Percentiles rank a stretch among this genome's conserved stretches.
phyloP scores from a whole-genome alignment of 768 basidiomycete species.

The Kwoniella dejecticola region DNA sequence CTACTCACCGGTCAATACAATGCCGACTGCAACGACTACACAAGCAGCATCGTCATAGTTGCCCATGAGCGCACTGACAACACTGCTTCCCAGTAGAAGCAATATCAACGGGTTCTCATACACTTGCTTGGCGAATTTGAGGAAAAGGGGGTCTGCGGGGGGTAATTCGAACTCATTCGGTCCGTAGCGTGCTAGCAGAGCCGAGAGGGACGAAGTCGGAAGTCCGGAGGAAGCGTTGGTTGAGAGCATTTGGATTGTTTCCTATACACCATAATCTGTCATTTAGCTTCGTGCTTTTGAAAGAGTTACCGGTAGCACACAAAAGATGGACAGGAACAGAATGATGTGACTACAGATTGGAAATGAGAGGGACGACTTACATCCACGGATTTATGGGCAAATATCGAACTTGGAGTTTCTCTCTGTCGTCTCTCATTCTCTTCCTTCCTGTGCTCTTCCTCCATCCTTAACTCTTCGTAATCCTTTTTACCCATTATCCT shows the following conservation, averaged over 20 bases:
- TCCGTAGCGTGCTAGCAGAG: slow-evolving; percentile 69
- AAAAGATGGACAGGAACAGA: too few relatives aligned
- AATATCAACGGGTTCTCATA: slow-evolving; percentile 93
- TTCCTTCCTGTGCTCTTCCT: slow-evolving; percentile 27
- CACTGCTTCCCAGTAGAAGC: slow-evolving; percentile 83
- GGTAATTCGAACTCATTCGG: slow-evolving; percentile 94
- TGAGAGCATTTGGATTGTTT: slow-evolving; percentile 71
- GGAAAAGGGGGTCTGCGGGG: slow-evolving; percentile 71
- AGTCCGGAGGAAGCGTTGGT: slow-evolving; percentile 69
- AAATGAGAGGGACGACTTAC: slow-evolving; percentile 35
- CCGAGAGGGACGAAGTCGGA: slow-evolving; percentile 64
- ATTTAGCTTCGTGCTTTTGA: too few relatives aligned
- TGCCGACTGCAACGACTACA: slow-evolving; percentile 86
- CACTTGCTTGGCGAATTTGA: slow-evolving; percentile 93
- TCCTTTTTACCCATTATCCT: slow-evolving; percentile 28
- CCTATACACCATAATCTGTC: too few relatives aligned
- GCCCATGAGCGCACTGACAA: slow-evolving; percentile 88
- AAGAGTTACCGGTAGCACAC: too few relatives aligned
- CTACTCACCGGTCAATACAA: slow-evolving; percentile 82
- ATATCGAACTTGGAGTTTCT: slow-evolving; percentile 53
- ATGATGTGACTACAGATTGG: too few relatives aligned
- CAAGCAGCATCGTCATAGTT: slow-evolving; percentile 92
- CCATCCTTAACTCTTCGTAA: slow-evolving; percentile 29
- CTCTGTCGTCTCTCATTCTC: slow-evolving; percentile 26
- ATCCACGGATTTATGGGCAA: slow-evolving; percentile 46